These are phyloP conservation scores for Symbiodinium natans DNA, from an alignment of 73 alveolate species.

Conservation along the genomic window DNA sequence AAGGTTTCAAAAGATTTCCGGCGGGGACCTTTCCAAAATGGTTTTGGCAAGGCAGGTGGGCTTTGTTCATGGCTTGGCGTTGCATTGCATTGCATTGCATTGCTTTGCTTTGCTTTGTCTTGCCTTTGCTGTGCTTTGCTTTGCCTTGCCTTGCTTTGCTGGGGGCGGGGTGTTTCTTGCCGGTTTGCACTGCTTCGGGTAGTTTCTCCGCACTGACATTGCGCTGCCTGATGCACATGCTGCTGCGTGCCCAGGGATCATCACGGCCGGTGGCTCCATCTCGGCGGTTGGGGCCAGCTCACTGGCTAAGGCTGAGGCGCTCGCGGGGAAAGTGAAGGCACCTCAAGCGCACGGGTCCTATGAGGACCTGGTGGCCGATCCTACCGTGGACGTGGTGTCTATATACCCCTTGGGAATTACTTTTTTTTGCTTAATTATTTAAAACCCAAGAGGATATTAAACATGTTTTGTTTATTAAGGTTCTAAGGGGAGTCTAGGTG, in stretches of 20 bases:
- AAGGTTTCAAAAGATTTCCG: too few species aligned
- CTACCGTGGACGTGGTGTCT: constrained; percentile 55
- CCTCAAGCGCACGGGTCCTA: constrained; percentile 12
- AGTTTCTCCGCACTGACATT: too few species aligned
- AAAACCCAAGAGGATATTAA: too few species aligned
- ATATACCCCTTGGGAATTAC: too few species aligned
- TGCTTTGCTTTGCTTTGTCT: background rate
- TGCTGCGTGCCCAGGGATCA: background rate
- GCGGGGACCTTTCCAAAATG: too few species aligned
- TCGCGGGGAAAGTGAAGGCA: constrained; percentile 47
- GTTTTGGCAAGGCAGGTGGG: too few species aligned
- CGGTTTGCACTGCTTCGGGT: background rate
- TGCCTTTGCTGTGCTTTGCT: background rate
- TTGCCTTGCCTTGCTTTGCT: too few species aligned
- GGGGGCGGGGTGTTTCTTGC: background rate
- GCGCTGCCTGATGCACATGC: background rate
- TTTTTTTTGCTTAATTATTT: too few species aligned
- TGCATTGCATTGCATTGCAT: too few species aligned
- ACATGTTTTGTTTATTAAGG: too few species aligned
- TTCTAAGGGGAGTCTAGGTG: too few species aligned
- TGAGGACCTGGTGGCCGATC: constrained; percentile 39
- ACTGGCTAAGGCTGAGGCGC: constrained; percentile 8
- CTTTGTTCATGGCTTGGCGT: too few species aligned
- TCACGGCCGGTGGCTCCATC: constrained; percentile 41
- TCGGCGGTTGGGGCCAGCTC: constrained; percentile 70